These are phyloP conservation scores for Yamadazyma sp. DNA, from an alignment of 1,139 yeast genomes.

Conservation along the genomic window DNA sequence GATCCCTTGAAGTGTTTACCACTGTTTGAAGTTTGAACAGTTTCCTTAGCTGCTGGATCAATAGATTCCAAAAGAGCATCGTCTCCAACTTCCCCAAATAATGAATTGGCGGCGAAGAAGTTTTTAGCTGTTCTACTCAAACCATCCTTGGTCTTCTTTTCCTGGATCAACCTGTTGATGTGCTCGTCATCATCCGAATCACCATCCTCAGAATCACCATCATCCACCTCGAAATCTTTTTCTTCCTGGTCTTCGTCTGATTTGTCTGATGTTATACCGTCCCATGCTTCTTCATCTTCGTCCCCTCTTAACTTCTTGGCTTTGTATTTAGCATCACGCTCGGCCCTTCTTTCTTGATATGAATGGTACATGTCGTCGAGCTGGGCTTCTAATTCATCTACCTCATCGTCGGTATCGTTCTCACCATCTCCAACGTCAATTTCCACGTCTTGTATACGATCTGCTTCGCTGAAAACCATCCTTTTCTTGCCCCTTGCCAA, in stretches of 20 bases:
- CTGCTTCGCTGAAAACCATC: slow-evolving; percentile 65
- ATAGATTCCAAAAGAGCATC: slow-evolving; percentile 36
- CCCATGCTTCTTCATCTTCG: slow-evolving; percentile 82
- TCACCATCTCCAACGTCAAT: slow-evolving; percentile 43
- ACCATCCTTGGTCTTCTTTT: slow-evolving; percentile 49
- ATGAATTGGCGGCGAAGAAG: slow-evolving; percentile 73
- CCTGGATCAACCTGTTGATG: slow-evolving; percentile 60
- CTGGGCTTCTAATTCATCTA: slow-evolving; percentile 76
- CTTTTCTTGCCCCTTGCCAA: slow-evolving; percentile 80
- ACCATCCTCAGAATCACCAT: slow-evolving; percentile 25
- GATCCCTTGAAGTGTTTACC: not conserved
- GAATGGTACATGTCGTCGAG: slow-evolving; percentile 78
- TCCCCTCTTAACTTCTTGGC: slow-evolving; percentile 85
- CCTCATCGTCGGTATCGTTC: slow-evolving; percentile 55
- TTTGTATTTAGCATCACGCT: slow-evolving; percentile 73
- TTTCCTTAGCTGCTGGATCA: slow-evolving; percentile 8
- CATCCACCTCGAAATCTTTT: slow-evolving; percentile 47
- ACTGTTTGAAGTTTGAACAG: slow-evolving; percentile 7
- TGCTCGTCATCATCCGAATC: slow-evolving; percentile 77
- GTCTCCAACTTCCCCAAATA: slow-evolving; percentile 65
- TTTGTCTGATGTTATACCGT: slow-evolving; percentile 63
- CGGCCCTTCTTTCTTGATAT: slow-evolving; percentile 73
- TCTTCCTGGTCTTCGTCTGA: slow-evolving; percentile 40
- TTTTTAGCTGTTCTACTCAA: slow-evolving; percentile 72
- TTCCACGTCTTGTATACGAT: slow-evolving; percentile 55